These are phyloP conservation scores for Moricandia moricandioides DNA, from an alignment of 345 rosid genomes.

Conservation along the genomic window DNA sequence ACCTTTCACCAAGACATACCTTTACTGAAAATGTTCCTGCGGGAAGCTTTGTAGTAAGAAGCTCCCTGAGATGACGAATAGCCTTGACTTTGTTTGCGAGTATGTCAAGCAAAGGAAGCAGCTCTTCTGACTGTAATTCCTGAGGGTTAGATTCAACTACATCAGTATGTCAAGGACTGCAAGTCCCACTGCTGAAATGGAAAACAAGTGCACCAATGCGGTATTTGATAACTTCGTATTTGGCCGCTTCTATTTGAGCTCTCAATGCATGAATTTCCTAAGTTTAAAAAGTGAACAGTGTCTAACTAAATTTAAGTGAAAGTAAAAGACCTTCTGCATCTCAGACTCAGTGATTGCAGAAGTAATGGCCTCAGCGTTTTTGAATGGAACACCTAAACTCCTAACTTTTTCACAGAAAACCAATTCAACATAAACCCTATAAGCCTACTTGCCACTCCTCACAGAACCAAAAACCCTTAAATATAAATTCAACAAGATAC, in stretches of 20 bases:
- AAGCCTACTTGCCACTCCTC: too few relatives aligned
- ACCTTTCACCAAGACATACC: too few relatives aligned
- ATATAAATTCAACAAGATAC: too few relatives aligned
- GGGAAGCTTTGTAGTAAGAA: too few relatives aligned
- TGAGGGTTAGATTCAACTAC: conserved; percentile 36
- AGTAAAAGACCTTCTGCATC: conserved; percentile 78
- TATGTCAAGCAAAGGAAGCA: too few relatives aligned
- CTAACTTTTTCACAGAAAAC: conserved; percentile 53
- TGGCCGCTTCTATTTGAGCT: conserved; percentile 85
- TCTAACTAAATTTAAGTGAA: not conserved
- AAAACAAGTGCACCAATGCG: conserved; percentile 94
- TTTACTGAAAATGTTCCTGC: too few relatives aligned
- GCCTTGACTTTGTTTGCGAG: too few relatives aligned
- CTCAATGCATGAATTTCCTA: conserved; percentile 90
- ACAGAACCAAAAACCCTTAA: too few relatives aligned
- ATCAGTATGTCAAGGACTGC: conserved; percentile 71
- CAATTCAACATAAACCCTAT: too few relatives aligned
- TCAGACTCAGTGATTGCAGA: conserved; percentile 76
- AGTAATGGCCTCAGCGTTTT: conserved; percentile 92
- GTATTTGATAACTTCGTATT: conserved; percentile 86
- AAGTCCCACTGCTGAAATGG: conserved; percentile 79
- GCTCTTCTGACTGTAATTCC: too few relatives aligned
- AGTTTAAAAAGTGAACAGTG: too few relatives aligned
- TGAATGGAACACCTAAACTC: conserved; percentile 78
- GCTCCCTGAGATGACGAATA: too few relatives aligned